Evolutionary conservation across 2,329 filamentous ascomycete species (phyloP).

Genomic region (Xylaria sp.): DNA sequence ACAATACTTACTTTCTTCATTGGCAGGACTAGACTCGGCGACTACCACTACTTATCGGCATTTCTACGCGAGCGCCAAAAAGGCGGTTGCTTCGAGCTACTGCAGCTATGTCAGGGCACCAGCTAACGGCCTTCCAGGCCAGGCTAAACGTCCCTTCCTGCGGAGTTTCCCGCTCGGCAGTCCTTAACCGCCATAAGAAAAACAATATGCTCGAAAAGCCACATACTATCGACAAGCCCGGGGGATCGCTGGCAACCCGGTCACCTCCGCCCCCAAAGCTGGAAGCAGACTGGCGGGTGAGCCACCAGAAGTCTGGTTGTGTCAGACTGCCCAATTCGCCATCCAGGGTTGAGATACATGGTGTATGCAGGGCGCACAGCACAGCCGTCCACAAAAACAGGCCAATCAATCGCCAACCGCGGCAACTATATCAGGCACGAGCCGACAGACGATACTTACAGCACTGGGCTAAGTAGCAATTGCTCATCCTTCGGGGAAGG

Average conservation of each 20-base stretch:
- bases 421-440: slow-evolving; percentile 8
- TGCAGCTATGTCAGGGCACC: slow-evolving; percentile 21
- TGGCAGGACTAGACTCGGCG: slow-evolving; percentile 17
- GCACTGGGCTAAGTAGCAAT: slow-evolving; percentile 6
- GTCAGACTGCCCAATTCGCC: slow-evolving; percentile 30
- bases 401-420: slow-evolving; percentile 29
- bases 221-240: slow-evolving; percentile 8
- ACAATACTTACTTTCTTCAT: slow-evolving; percentile 8
- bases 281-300: slow-evolving; percentile 11
- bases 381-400: slow-evolving; percentile 30
- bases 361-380: slow-evolving; percentile 31
- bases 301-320: slow-evolving; percentile 7
- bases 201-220: neutral
- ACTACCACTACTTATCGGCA: slow-evolving; percentile 9
- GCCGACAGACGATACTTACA: slow-evolving; percentile 12
- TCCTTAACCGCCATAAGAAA: slow-evolving; percentile 3
- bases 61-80: slow-evolving; percentile 21
- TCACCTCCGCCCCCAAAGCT: slow-evolving; percentile 16
- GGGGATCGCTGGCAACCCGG: slow-evolving; percentile 15
- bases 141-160: slow-evolving; percentile 15
- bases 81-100: slow-evolving; percentile 14
- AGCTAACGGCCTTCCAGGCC: slow-evolving; percentile 17
- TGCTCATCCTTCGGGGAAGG: slow-evolving; percentile 6
- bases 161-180: slow-evolving; percentile 5
- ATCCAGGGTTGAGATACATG: slow-evolving; percentile 28